Percentiles rank a stretch among this genome's conserved stretches.
Evolutionary conservation across 495 filamentous ascomycete species (phyloP).

Genomic region (Aspergillus sparsus): DNA sequence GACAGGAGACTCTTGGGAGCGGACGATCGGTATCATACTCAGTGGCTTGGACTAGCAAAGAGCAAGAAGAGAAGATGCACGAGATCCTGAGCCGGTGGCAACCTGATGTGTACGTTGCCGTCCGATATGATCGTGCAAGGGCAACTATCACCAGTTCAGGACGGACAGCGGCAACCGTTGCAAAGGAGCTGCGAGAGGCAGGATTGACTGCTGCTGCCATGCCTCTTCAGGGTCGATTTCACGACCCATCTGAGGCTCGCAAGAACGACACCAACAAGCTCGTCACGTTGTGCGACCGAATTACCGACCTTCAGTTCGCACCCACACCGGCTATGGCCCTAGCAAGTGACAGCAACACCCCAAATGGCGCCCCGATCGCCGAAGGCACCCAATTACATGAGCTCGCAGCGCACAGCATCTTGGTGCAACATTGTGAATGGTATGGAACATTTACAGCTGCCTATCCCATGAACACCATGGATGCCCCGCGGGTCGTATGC

Average conservation of each 20-base stretch:
- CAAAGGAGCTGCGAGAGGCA: conserved; percentile 30
- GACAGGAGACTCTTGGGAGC: conserved; percentile 8
- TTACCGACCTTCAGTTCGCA: no score
- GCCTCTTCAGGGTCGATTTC: no score
- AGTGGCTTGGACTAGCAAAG: neutral
- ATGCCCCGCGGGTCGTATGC: conserved; percentile 24
- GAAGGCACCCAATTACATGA: conserved; percentile 23
- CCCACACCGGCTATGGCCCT: conserved; percentile 27
- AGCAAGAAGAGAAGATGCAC: neutral
- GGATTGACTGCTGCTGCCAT: conserved; percentile 28
- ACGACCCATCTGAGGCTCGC: no score
- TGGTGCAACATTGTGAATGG: conserved; percentile 44
- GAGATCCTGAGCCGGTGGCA: neutral
- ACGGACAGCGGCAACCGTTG: conserved; percentile 22
- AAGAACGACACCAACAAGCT: no score
- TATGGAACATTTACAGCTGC: conserved; percentile 29
- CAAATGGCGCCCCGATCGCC: neutral
- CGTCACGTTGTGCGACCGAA: no score
- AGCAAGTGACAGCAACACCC: conserved; percentile 29
- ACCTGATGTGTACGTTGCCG: neutral
- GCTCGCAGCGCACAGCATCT: conserved; percentile 37
- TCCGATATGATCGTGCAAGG: neutral
- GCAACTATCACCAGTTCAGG: conserved; percentile 11
- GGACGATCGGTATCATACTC: conserved; percentile 18
- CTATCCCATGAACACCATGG: conserved; percentile 12